Evolutionary conservation across 2,329 filamentous ascomycete genomes (phyloP), one percentile per base, ranked within the genome.

Genomic region (Cytospora schulzeri): DNA sequence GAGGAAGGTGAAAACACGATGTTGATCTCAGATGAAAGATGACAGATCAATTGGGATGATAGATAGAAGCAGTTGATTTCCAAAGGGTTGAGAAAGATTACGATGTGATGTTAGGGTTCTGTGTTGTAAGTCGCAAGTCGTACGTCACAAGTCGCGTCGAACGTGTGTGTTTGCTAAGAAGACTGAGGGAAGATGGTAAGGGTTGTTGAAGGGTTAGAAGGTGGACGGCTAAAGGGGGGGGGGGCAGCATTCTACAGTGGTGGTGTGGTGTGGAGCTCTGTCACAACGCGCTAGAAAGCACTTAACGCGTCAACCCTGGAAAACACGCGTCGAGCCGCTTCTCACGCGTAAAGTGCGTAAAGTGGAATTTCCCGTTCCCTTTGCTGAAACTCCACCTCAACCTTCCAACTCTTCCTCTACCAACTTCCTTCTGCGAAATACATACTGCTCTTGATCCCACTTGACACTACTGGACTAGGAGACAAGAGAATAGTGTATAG

Each of bases 221-320:
- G 6, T 17, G 24, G 31, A 14, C 28, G 38, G n/a, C n/a, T 8
- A 5, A 9, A 4, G 41, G 41, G 41, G 41, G 41, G 11, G 45
- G 45, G n/a, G 45, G n/a, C 5, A 22, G 19, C 22, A 17, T 24
- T 19, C 12, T n/a, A n/a, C n/a, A n/a, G n/a, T n/a, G 9, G 45
- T 24, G 8, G 11, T 24, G 9, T 12, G n/a, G 11, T 19, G 38
- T 48, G n/a, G 19, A 14, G 45, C 45, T 48, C 19, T 48, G n/a
- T 19, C n/a, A 12, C n/a, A 54, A 71, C 73, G 71, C 74, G 74
- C 62, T 60, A 64, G 33, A 38, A 50, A 64, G 41, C 56, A 64
- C 57, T 64, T 64, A 64, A 64, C 62, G 62, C 62, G 62, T 60
- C 62, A 48, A 48, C 45, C 45, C 45, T 48, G 45, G 19, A 48